Base-by-base conservation (phyloP, 2,329 filamentous ascomycete genomes). In the Colletotrichum viniferum region DNA sequence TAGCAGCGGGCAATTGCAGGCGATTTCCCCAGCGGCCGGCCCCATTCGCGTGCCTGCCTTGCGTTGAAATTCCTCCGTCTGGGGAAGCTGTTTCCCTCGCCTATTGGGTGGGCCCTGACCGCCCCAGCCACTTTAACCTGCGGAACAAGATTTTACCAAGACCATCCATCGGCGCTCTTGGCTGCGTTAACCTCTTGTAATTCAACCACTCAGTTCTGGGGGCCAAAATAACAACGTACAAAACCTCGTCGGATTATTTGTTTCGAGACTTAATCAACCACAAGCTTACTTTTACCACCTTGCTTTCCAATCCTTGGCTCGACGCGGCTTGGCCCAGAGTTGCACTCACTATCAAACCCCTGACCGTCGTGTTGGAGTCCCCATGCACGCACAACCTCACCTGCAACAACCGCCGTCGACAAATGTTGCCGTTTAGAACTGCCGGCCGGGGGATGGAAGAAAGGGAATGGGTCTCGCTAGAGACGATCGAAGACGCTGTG, bases 141-240 rank as follows among this genome's bases (percentile, higher is more conserved):
- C 34, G 6, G 34, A 62, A 67, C 36, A 65, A 73, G 70, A 64
- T 48, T 58, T 73, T 69, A 73, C 73, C 69, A 73, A 76, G 63
- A 68, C 58, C 70, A 14, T 75, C 63, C 63, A 52, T 69, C 48
- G 63, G 32, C 38, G 24, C 55, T 75, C 63, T 73, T 69, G 69
- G 73, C 69, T 75, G 43, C 63, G 56, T 60, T 48, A 34, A 38
- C 32, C 63, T 64, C 43, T 52, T 67, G 69, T 64, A 38, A 71
- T 71, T 62, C 60, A 63, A 64, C 68, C 43, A 63, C 61, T 71
- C 52, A 18, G 32, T 28, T 26, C 48, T 18, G 55, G 62, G 69
- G 62, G 38, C 69, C 69, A 36, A 63, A 56, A 62, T 30, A 36
- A 34, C 52, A 65, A 28, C 52, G 32, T 52, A 16, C 28, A 21